A percentile compares a stretch with the other conserved stretches of the same genome.
Conservation (phyloP, 148 eudicot genomes). For the Rhododendron kiyosumense region DNA sequence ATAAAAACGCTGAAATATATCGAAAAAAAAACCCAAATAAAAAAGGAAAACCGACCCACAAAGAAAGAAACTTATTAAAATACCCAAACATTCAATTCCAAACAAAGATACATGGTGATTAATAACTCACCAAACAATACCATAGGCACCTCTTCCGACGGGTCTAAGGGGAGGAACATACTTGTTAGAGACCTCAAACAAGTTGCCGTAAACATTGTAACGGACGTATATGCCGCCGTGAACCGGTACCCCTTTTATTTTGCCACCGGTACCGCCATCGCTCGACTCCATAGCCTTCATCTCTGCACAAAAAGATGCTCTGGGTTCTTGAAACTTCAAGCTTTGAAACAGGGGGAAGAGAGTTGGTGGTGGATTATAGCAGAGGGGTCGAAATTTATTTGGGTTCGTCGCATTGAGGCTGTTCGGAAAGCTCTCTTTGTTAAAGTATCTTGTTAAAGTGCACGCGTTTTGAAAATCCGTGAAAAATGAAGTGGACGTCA, state of each 20-base stretch:
- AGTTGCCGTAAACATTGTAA: slow-evolving; percentile 67
- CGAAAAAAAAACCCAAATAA: neutral
- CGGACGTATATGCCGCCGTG: slow-evolving; percentile 62
- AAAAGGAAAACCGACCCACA: neutral
- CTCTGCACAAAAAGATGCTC: neutral
- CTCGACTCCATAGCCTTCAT: neutral
- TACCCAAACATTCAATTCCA: neutral
- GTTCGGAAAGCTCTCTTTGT: neutral
- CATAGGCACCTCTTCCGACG: slow-evolving; percentile 83
- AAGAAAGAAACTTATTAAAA: neutral
- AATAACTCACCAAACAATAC: slow-evolving; percentile 64
- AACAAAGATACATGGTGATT: neutral
- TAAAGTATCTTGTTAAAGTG: neutral
- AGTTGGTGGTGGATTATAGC: neutral
- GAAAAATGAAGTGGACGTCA: neutral
- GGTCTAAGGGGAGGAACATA: slow-evolving; percentile 80
- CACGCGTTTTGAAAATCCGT: neutral
- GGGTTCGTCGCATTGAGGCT: neutral
- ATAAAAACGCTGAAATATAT: neutral
- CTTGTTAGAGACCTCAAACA: slow-evolving; percentile 65
- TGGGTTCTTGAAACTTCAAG: neutral
- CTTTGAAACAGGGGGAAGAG: neutral
- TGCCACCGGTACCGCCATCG: slow-evolving; percentile 4
- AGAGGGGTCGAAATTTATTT: neutral
- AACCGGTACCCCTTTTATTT: slow-evolving; percentile 33